These are phyloP conservation scores for Botrytis paeoniae DNA, from an alignment of 2,329 filamentous ascomycete genomes.

Conservation along the genomic window DNA sequence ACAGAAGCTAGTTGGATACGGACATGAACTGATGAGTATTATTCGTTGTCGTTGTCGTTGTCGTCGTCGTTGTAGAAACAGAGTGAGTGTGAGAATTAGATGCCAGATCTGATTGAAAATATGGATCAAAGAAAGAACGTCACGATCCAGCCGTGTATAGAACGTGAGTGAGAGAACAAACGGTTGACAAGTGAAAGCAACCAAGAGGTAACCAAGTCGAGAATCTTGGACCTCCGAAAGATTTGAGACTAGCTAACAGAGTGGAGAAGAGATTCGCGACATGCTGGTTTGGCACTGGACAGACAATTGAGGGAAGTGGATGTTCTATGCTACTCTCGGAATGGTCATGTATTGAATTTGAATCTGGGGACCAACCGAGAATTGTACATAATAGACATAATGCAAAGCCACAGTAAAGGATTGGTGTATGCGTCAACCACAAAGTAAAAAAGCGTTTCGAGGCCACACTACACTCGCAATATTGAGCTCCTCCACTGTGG, in stretches of 20 bases:
- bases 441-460: not conserved
- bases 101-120: conserved; percentile 22
- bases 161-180: conserved; percentile 28
- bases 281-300: conserved; percentile 13
- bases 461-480: conserved; percentile 2
- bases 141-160: conserved; percentile 38
- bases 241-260: conserved; percentile 14
- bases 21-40: conserved; percentile 28
- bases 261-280: conserved; percentile 20
- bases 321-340: conserved; percentile 11
- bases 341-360: conserved; percentile 3
- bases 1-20: conserved; percentile 26
- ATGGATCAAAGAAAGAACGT: conserved; percentile 25
- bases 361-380: conserved; percentile 10
- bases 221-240: conserved; percentile 22
- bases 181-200: conserved; percentile 21
- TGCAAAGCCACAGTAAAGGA: not conserved
- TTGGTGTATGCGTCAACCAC: conserved; percentile 1
- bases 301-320: not conserved
- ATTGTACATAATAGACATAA: not conserved
- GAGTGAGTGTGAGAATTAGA: conserved; percentile 9
- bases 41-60: not conserved
- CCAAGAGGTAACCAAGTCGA: conserved; percentile 27
- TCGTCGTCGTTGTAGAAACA: conserved; percentile 18
- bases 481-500: not conserved